Evolutionary conservation across 192 early-diverging fungal species (phyloP).

Genomic region (Radiomyces spectabilis): DNA sequence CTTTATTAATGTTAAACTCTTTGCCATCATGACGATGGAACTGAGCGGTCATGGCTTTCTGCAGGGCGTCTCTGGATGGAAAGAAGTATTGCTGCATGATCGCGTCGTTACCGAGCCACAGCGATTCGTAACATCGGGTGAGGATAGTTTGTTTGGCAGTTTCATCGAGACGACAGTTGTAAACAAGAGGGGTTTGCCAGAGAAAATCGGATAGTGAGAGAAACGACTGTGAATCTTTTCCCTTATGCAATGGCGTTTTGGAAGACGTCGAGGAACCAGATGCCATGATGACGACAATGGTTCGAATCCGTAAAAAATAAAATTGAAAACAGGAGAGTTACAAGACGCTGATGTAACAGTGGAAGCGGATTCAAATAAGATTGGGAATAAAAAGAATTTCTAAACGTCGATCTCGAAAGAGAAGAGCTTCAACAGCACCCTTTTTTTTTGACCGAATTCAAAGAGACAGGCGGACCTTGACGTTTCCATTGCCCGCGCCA

Average conservation of each 20-base stretch:
- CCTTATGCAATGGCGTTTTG: background rate
- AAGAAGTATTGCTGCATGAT: conserved; percentile 34
- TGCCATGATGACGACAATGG: background rate
- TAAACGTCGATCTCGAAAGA: too few species aligned
- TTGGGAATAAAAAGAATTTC: too few species aligned
- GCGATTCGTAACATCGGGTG: conserved; percentile 29
- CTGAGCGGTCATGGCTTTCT: conserved; percentile 25
- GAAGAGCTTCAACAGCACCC: too few species aligned
- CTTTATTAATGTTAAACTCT: conserved; percentile 1
- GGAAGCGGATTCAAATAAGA: too few species aligned
- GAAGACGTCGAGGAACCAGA: background rate
- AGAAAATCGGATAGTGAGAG: conserved; percentile 10
- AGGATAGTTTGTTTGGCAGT: conserved; percentile 35
- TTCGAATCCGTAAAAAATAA: background rate
- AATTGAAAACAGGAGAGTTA: background rate
- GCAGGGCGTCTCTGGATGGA: conserved; percentile 17
- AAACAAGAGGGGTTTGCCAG: conserved; percentile 24
- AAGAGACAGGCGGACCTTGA: too few species aligned
- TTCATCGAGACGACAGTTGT: conserved; percentile 32
- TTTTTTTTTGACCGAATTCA: too few species aligned
- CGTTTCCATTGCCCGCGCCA: too few species aligned
- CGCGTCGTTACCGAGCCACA: conserved; percentile 35
- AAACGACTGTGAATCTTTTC: too few species aligned
- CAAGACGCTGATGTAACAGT: too few species aligned
- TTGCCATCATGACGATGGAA: conserved; percentile 3